A percentile compares a stretch with the other conserved stretches of the same genome.
phyloP scores from a whole-genome alignment of 164 flowering plant species.

The Warburgia ugandensis region DNA sequence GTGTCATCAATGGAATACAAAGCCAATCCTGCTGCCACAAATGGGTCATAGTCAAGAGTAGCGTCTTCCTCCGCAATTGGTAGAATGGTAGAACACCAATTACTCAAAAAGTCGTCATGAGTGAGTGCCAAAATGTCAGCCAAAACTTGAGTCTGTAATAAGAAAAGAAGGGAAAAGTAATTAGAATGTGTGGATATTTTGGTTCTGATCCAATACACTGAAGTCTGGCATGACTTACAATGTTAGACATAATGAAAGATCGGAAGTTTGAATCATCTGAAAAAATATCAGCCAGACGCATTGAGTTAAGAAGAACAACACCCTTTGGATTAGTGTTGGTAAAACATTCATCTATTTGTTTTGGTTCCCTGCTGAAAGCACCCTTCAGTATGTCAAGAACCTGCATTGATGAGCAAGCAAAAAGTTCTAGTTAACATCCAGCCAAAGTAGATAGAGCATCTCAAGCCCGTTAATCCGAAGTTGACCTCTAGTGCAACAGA shows the following conservation, averaged over 20 bases:
- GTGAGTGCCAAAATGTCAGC: conserved; percentile 65
- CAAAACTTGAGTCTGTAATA: conserved; percentile 67
- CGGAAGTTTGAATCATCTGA: conserved; percentile 98
- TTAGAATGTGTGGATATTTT: neutral
- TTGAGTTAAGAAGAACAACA: conserved; percentile 71
- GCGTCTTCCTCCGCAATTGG: conserved; percentile 69
- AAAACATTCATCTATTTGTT: conserved; percentile 16
- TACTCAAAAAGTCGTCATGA: conserved; percentile 68
- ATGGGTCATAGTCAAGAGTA: conserved; percentile 66
- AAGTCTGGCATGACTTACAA: conserved; percentile 44
- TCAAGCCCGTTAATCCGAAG: too few relatives aligned
- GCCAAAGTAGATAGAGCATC: too few relatives aligned
- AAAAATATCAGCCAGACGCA: conserved; percentile 89
- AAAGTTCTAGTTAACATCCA: too few relatives aligned
- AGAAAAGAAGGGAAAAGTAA: conserved; percentile 5
- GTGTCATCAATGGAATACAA: conserved; percentile 26
- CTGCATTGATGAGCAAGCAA: conserved; percentile 35
- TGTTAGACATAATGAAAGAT: conserved; percentile 54
- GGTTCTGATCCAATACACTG: neutral
- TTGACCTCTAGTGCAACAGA: conserved; percentile 81
- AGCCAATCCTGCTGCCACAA: conserved; percentile 60
- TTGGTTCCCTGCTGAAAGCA: conserved; percentile 36
- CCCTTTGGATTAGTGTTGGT: conserved; percentile 56
- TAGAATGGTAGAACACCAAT: conserved; percentile 81
- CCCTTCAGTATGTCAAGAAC: conserved; percentile 68